Conservation (phyloP, 352 stramenopile genomes). For the Phytophthora pisi region DNA sequence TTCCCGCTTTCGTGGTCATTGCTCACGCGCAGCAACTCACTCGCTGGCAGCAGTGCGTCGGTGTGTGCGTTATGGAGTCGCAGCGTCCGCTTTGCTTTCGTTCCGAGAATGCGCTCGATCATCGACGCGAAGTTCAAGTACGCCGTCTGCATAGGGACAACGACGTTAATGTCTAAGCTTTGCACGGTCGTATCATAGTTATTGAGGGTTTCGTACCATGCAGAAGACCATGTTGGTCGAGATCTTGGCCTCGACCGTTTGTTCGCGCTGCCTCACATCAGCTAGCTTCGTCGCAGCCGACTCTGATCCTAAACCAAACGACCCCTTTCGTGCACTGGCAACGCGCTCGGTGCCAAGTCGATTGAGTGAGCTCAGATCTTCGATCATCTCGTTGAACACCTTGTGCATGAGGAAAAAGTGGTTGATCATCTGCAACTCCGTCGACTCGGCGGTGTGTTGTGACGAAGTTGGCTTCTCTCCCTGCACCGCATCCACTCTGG, state of each 20-base stretch:
- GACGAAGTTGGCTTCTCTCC: background rate
- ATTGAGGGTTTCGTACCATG: conserved; percentile 28
- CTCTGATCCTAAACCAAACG: background rate
- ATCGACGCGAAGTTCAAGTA: conserved; percentile 25
- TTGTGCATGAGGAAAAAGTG: conserved; percentile 54
- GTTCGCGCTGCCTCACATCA: conserved; percentile 17
- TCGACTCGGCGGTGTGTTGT: conserved; percentile 8
- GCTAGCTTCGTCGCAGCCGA: background rate
- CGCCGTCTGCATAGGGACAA: conserved; percentile 10
- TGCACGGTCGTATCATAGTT: background rate
- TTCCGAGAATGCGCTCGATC: conserved; percentile 21
- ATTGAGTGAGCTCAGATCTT: conserved; percentile 53
- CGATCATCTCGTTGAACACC: conserved; percentile 48
- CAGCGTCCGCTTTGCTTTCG: background rate
- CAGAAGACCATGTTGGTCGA: conserved; percentile 47
- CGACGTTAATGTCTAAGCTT: too few species aligned
- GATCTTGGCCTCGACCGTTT: conserved; percentile 38
- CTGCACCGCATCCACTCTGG: background rate
- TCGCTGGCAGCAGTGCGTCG: conserved; percentile 19
- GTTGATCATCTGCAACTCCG: conserved; percentile 48
- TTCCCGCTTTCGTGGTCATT: background rate
- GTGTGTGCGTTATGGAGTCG: conserved; percentile 3
- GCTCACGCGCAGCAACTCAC: background rate
- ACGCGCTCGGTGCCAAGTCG: conserved; percentile 37
- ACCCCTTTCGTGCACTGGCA: conserved; percentile 12